Percentiles rank a stretch among this genome's conserved stretches.
phyloP scores from a whole-genome alignment of 306 rosid genomes.

The Sesbania bispinosa region DNA sequence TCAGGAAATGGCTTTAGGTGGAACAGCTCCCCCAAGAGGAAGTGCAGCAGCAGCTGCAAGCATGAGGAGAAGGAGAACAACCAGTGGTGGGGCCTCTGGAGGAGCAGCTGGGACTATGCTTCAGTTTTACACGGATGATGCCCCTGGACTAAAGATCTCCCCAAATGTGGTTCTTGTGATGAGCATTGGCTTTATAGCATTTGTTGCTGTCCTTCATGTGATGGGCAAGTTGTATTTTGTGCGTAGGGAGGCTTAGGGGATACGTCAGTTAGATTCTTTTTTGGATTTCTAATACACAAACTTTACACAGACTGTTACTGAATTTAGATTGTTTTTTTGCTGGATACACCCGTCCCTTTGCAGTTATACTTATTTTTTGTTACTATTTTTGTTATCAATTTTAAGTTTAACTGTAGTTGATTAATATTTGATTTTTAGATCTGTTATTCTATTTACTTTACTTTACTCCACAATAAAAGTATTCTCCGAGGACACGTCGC shows the following conservation, averaged over 20 bases:
- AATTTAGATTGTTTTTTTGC: slow-evolving; percentile 4
- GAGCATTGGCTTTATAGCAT: slow-evolving; percentile 88
- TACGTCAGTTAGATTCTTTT: slow-evolving; percentile 4
- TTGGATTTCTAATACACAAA: background rate
- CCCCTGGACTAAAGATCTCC: slow-evolving; percentile 84
- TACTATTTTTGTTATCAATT: background rate
- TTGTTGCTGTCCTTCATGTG: slow-evolving; percentile 84
- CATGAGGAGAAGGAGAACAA: slow-evolving; percentile 68
- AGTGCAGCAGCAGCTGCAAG: slow-evolving; percentile 89
- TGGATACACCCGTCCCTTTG: background rate
- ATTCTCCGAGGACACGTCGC: too few species aligned
- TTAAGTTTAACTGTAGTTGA: background rate
- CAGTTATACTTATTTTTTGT: background rate
- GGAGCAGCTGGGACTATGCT: slow-evolving; percentile 83
- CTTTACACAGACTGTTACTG: background rate
- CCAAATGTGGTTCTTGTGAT: slow-evolving; percentile 83
- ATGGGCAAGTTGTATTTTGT: slow-evolving; percentile 89
- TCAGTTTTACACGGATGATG: slow-evolving; percentile 86
- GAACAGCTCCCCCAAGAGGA: slow-evolving; percentile 76
- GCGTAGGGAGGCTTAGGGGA: slow-evolving; percentile 53
- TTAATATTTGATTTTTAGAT: background rate
- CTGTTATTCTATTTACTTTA: background rate
- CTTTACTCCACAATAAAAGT: too few species aligned
- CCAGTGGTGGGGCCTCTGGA: slow-evolving; percentile 62
- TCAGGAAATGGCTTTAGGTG: slow-evolving; percentile 73